phyloP scores from a whole-genome alignment of 208 protist genomes.

The Acanthamoeba lenticulata region DNA sequence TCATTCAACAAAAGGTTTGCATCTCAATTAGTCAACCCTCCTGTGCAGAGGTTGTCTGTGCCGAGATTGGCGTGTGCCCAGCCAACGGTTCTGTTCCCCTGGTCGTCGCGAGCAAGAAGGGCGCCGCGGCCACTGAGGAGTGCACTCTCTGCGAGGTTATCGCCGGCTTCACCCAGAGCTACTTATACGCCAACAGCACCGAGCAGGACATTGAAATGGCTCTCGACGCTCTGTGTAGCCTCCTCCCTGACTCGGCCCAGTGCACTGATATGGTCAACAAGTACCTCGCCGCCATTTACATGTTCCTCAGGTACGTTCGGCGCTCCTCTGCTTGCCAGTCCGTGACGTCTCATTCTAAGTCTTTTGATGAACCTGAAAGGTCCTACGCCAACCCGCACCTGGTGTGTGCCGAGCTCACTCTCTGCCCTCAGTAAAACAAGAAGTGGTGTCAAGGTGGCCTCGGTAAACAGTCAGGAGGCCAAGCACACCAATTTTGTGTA shows the following conservation, averaged over 20 bases:
- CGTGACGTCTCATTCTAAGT: no score
- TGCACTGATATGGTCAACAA: constrained; percentile 32
- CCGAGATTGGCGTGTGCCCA: neutral
- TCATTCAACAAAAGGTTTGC: neutral
- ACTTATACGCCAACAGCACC: constrained; percentile 54
- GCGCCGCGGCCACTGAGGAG: neutral
- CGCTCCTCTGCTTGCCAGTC: neutral
- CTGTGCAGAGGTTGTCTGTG: neutral
- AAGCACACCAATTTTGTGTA: neutral
- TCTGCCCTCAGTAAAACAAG: neutral
- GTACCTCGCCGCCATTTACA: constrained; percentile 53
- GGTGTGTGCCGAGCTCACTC: constrained; percentile 1
- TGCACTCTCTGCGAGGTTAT: constrained; percentile 49
- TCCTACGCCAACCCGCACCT: constrained; percentile 46
- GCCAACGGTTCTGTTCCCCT: neutral
- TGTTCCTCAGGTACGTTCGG: constrained; percentile 16
- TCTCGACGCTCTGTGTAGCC: neutral
- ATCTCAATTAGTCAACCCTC: neutral
- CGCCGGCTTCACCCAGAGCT: constrained; percentile 40
- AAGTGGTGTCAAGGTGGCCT: no score
- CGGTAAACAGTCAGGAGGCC: neutral
- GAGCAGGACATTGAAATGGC: neutral
- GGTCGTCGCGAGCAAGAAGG: neutral
- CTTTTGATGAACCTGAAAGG: no score
- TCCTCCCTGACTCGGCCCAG: neutral